Conservation (phyloP, 768 basidiomycete genomes). For the Lactifluus rugatus region DNA sequence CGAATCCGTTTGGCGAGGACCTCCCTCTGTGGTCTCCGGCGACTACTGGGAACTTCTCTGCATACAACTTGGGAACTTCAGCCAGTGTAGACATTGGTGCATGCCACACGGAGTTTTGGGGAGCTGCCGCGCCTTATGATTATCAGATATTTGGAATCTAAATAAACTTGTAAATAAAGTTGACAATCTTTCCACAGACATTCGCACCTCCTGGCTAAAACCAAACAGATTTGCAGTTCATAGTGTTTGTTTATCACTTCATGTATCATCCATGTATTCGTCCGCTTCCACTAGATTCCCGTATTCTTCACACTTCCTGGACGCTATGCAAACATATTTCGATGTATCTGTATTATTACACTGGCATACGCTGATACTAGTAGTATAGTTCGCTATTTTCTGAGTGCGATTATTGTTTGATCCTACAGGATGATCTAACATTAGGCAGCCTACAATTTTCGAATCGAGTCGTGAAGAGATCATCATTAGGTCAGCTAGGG, state of each 20-base stretch:
- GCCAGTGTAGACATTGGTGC: conserved; percentile 45
- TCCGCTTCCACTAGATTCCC: background rate
- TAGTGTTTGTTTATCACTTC: background rate
- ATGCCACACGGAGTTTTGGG: conserved; percentile 63
- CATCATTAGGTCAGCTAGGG: background rate
- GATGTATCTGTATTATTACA: background rate
- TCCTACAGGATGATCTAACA: too few species aligned
- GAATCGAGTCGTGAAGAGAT: background rate
- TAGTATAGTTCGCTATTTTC: background rate
- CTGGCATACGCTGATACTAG: background rate
- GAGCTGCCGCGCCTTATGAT: conserved; percentile 49
- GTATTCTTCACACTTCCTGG: background rate
- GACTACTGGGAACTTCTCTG: conserved; percentile 40
- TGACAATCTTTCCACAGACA: background rate
- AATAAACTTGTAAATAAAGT: background rate
- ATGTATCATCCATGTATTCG: background rate
- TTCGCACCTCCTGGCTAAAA: background rate
- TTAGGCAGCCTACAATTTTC: too few species aligned
- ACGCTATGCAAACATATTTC: background rate
- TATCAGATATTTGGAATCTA: conserved; percentile 46
- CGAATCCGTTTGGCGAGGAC: conserved; percentile 43
- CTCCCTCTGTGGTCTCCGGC: conserved; percentile 44
- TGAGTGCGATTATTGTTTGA: too few species aligned
- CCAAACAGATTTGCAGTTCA: background rate
- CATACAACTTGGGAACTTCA: conserved; percentile 52